Conservation (phyloP, 2,329 filamentous ascomycete species). For the Epicoccum sorghinum region DNA sequence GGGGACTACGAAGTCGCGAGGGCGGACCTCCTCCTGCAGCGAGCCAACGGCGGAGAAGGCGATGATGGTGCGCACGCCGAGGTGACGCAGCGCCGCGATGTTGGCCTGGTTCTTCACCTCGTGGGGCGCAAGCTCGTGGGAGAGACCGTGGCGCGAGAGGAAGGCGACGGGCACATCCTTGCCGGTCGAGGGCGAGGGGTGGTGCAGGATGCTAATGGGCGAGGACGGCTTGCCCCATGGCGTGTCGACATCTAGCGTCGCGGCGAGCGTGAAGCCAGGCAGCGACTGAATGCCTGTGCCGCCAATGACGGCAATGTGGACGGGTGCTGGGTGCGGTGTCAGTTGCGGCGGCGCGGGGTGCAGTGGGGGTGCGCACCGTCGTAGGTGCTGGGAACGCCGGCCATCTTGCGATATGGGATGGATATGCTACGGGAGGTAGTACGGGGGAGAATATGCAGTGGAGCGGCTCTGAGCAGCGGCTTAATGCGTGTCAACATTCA, state of each 20-base stretch:
- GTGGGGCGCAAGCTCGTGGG: slow-evolving; percentile 90
- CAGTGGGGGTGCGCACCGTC: slow-evolving; percentile 29
- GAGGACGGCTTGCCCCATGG: slow-evolving; percentile 86
- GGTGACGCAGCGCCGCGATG: slow-evolving; percentile 90
- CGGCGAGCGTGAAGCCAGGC: slow-evolving; percentile 83
- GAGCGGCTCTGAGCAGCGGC: background rate
- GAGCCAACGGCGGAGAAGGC: slow-evolving; percentile 95
- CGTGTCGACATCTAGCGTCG: slow-evolving; percentile 75
- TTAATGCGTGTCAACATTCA: slow-evolving; percentile 27
- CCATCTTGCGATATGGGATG: slow-evolving; percentile 41
- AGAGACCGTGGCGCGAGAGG: slow-evolving; percentile 85
- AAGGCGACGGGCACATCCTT: slow-evolving; percentile 76
- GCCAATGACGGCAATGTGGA: slow-evolving; percentile 59
- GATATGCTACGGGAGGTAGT: slow-evolving; percentile 22
- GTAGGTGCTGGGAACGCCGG: slow-evolving; percentile 42
- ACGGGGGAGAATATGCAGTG: background rate
- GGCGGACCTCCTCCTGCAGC: slow-evolving; percentile 89
- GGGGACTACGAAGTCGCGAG: slow-evolving; percentile 94
- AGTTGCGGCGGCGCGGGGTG: slow-evolving; percentile 3
- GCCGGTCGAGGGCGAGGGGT: slow-evolving; percentile 72
- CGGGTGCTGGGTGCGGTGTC: slow-evolving; percentile 48
- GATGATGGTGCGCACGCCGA: slow-evolving; percentile 90
- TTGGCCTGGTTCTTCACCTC: slow-evolving; percentile 96
- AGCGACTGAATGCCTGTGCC: slow-evolving; percentile 91
- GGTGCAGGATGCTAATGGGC: slow-evolving; percentile 85